Evolutionary conservation across 1,139 yeast genomes (phyloP), one percentile per base, ranked within the genome.

Genomic region (Hansenula anomala): DNA sequence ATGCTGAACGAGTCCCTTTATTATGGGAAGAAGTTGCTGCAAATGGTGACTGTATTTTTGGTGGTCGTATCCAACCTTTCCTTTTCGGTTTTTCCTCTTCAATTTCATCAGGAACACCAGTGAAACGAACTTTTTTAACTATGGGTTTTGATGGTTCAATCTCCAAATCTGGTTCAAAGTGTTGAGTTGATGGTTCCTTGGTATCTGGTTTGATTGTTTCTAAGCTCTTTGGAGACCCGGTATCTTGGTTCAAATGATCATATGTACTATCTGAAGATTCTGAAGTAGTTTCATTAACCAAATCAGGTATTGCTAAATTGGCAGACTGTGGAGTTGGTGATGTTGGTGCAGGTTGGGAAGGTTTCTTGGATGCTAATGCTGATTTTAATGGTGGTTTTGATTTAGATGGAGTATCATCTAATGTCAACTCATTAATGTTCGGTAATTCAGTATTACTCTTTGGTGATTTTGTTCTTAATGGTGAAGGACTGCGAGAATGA

Each of bases 71-170:
- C 54, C 54, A 50, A 1, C 52, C 50, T 33, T 38, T 46, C 24
- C 45, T 44, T 33, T 48, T 49, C 2, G 51, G 48, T 28, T 47
- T 48, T 0, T 36, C 34, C 4, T 44, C 48, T 26, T 48, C 51
- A 23, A 46, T 28, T 20, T 41, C 32, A 11, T 41, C 51, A 4
- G 56, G 56, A 3, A 54, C 52, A 16, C 58, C 56, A 13, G 41
- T 51, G 36, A 54, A 54, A 5, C 58, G 34, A 12, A 50, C 55
- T 34, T 51, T 53, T 30, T 48, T 48, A 7, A 49, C 28, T 2
- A 39, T 43, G 15, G 34, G 28, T 19, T 18, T 23, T 24, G 27
- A 25, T 11, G 27, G 29, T 14, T n/a, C 17, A 9, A 22, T 33
- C 12, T 28, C 28, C 14, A 23, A 10, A 3, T 28, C 34, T 30